Conservation (phyloP, 148 eudicot genomes). For the Chenopodium album region DNA sequence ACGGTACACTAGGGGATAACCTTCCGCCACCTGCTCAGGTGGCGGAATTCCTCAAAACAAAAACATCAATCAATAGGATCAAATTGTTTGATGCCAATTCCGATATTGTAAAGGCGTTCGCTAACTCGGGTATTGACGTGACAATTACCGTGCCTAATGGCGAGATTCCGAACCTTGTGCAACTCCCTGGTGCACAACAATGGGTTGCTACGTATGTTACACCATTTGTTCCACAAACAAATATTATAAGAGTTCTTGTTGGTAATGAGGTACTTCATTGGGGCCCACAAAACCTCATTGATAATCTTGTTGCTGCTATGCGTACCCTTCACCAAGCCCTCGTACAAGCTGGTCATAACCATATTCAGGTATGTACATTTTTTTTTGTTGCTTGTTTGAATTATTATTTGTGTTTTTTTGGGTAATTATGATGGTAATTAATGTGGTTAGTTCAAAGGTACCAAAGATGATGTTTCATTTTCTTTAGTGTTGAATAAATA, state of each 20-base stretch:
- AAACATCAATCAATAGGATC: conserved; percentile 55
- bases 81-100: conserved; percentile 74
- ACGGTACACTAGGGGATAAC: conserved; percentile 64
- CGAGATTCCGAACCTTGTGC: conserved; percentile 52
- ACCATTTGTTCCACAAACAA: conserved; percentile 61
- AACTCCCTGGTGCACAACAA: conserved; percentile 38
- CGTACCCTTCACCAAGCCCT: conserved; percentile 48
- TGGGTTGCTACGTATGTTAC: conserved; percentile 53
- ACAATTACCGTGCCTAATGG: conserved; percentile 72
- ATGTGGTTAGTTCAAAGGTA: neutral
- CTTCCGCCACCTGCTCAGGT: conserved; percentile 69
- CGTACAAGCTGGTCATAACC: conserved; percentile 30
- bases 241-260: conserved; percentile 47
- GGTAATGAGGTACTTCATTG: conserved; percentile 81
- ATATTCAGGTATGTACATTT: conserved; percentile 32
- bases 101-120: conserved; percentile 61
- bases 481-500: neutral
- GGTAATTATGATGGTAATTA: too few species aligned
- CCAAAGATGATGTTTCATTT: neutral
- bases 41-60: conserved; percentile 57
- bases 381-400: neutral
- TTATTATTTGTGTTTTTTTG: neutral
- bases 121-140: conserved; percentile 54
- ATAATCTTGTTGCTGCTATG: conserved; percentile 75
- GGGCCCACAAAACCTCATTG: conserved; percentile 52